Evolutionary conservation across 1,284 basidiomycete genomes (phyloP), one percentile per base, ranked within the genome.

Genomic region (Pseudomicrostroma phylloplanum): DNA sequence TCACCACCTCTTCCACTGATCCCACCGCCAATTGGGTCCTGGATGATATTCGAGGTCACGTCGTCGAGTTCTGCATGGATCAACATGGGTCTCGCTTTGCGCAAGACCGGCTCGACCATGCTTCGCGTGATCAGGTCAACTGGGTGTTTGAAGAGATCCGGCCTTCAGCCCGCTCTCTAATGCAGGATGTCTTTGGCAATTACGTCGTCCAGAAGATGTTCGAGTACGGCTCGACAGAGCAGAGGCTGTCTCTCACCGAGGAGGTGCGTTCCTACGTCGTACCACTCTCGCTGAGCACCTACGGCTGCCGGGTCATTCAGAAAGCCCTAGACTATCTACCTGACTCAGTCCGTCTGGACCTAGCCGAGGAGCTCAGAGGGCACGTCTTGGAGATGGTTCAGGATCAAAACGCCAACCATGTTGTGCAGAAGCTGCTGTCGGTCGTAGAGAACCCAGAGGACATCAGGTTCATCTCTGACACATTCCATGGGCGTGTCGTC

Each of bases 171-270:
- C 81, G 91, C 56, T 85, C 87, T 66, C 84, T 98, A 60, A 90
- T 94, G 76, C 89, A 89, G 68, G 92, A 97, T 76, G 91, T 97
- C 49, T 98, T 96, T 78, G 94, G 94, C 63, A 98, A 98, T 83
- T 98, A 77, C 43, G 96, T 82, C 87, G 87, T 96, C 63, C 94
- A 98, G 80, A 96, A 96, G 81, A 81, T 97, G 72, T 89, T 97
- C 71, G 94, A 98, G 79, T 85, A 89, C 74, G 92, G 94, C 25
- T 88, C 87, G 17, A 84, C 86, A 64, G 81, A 64, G 58, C 72
- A 80, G 61, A 89, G 88, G 74, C 84, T 85, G 1, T 81, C 85
- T 9, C 82, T 97, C 53, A 87, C 87, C 1, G 84, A 82, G 59
- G 84, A 86, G 48, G 89, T 98, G 85, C 87, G 91, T 75, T 87